A percentile compares a stretch with the other conserved stretches of the same genome.
Evolutionary conservation across 2,329 filamentous ascomycete genomes (phyloP).

Genomic region (Lachnellula suecica): DNA sequence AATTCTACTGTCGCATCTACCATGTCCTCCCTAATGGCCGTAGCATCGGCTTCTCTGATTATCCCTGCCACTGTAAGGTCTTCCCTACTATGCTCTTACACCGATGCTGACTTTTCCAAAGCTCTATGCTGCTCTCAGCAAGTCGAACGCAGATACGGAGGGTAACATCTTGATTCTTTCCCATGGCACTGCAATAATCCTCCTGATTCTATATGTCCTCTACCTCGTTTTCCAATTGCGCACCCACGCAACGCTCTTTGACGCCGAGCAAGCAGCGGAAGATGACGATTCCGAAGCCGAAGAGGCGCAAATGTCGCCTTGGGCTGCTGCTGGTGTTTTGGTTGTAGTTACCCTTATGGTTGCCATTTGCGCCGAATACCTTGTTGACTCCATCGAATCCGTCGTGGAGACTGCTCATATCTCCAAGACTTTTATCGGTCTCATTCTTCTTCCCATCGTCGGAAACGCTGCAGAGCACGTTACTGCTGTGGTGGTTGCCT

Average conservation of each 20-base stretch:
- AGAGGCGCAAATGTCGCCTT: conserved; percentile 21
- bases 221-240: conserved; percentile 78
- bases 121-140: conserved; percentile 65
- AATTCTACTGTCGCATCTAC: conserved; percentile 77
- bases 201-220: conserved; percentile 71
- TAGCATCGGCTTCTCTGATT: conserved; percentile 75
- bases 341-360: conserved; percentile 69
- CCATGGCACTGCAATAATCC: conserved; percentile 72
- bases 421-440: conserved; percentile 78
- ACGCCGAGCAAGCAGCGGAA: conserved; percentile 43
- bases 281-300: conserved; percentile 11
- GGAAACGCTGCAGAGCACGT: conserved; percentile 81
- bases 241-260: conserved; percentile 73
- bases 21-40: conserved; percentile 69
- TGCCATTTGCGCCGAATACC: conserved; percentile 72
- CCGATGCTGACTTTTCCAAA: conserved; percentile 26
- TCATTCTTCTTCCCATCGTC: conserved; percentile 77
- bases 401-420: conserved; percentile 69
- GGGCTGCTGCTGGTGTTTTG: conserved; percentile 50
- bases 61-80: conserved; percentile 67
- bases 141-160: conserved; percentile 41
- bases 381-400: conserved; percentile 73
- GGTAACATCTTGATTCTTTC: conserved; percentile 69
- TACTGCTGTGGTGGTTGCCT: conserved; percentile 75
- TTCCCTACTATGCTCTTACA: neutral